Base-by-base conservation (phyloP, 352 stramenopile genomes). In the Globisporangium spiculum region DNA sequence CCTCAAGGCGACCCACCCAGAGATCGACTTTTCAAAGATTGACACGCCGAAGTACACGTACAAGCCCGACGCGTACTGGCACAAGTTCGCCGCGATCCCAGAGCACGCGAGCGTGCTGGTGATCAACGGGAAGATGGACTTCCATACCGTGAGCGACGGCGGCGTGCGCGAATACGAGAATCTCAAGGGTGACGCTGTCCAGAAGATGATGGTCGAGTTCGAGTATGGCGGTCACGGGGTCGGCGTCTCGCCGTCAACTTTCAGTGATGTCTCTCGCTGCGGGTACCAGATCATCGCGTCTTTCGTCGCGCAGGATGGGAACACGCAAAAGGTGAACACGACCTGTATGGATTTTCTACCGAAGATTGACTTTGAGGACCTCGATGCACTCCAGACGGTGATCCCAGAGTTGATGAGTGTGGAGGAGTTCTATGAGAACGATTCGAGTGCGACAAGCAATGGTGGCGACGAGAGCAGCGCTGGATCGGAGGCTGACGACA, bases 31-130 rank as follows among this genome's bases (percentile, higher is more conserved):
- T 22, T 18, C 44, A 3, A 56, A 54, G 14, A 36, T 44, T 18
- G 1, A 27, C 6, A 18, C 3, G 56, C 26, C 41, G 9, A n/a
- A 63, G 52, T 81, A 76, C 58, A 24, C 57, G 12, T 83, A 85
- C 67, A 34, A 36, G 30, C 63, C 24, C 8, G 78, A 85, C 65
- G 36, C 71, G 54, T 83, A 81, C 71, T 76, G 41, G 16, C 61
- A 76, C 34, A 62, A 54, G n/a, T 72, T 67, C 9, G 57, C 77
- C 0, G 36, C 48, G 30, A 69, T 85, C n/a, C 55, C 73, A 0
- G 38, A 57, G 12, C 36, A 71, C 60, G 60, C 69, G n/a, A 75
- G 68, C 22, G 71, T 75, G 10, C 18, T 86, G 36, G 32, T 83
- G 27, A 53, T 83, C 58, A 81, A 69, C 48, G 73, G 77, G 16